Percentiles rank a stretch among this genome's conserved stretches.
Conservation (phyloP, 2,329 filamentous ascomycete species). For the Beauveria sp. region DNA sequence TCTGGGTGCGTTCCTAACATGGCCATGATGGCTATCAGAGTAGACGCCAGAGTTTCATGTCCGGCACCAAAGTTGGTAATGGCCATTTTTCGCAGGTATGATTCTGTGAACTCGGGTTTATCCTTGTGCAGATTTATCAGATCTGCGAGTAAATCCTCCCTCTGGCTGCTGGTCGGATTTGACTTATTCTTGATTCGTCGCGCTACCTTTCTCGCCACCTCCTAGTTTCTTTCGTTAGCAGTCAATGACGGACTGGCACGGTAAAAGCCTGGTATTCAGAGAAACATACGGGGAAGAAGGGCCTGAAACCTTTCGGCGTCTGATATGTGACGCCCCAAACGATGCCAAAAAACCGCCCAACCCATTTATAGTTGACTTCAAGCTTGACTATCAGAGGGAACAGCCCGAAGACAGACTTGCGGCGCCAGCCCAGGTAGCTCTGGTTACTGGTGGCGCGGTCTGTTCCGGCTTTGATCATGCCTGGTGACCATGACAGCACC, state of each 20-base stretch:
- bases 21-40: conserved; percentile 39
- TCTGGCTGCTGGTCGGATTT: conserved; percentile 23
- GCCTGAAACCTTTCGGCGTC: conserved; percentile 34
- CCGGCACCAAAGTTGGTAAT: conserved; percentile 49
- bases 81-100: conserved; percentile 43
- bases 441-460: conserved; percentile 41
- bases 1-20: conserved; percentile 34
- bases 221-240: conserved; percentile 18
- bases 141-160: conserved; percentile 37
- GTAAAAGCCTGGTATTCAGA: not conserved
- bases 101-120: conserved; percentile 37
- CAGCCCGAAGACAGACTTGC: conserved; percentile 44
- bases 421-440: conserved; percentile 42
- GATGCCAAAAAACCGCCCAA: conserved; percentile 32
- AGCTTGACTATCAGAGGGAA: conserved; percentile 36
- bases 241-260: not conserved
- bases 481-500: conserved; percentile 45
- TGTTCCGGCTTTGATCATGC: conserved; percentile 33
- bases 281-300: conserved; percentile 41
- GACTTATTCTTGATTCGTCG: conserved; percentile 25
- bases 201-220: conserved; percentile 25
- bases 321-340: conserved; percentile 38
- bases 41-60: conserved; percentile 47
- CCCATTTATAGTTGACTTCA: conserved; percentile 27
- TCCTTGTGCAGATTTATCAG: conserved; percentile 37